phyloP scores from a whole-genome alignment of 177 flowering plant genomes.

The Vitis hybrid region DNA sequence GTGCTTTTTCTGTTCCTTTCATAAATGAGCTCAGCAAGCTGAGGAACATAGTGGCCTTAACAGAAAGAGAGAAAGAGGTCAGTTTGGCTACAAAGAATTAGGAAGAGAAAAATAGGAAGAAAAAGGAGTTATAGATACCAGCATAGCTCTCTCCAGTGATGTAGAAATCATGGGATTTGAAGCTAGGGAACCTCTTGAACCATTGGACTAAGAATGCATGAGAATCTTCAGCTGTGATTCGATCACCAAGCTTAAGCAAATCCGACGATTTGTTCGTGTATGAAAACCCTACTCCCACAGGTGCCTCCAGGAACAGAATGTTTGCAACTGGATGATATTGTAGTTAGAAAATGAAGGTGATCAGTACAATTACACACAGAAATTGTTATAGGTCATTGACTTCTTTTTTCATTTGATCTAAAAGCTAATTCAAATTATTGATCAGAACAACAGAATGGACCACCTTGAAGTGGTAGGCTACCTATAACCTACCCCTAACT shows the following conservation, averaged over 20 bases:
- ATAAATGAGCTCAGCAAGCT: conserved; percentile 49
- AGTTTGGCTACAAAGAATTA: background rate
- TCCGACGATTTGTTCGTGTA: conserved; percentile 51
- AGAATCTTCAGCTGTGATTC: conserved; percentile 46
- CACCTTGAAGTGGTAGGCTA: too few relatives aligned
- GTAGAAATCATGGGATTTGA: conserved; percentile 51
- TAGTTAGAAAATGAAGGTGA: background rate
- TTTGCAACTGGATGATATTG: conserved; percentile 38
- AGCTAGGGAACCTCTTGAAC: conserved; percentile 51
- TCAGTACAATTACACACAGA: background rate
- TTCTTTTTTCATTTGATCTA: too few relatives aligned
- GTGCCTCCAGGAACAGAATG: conserved; percentile 57
- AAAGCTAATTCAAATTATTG: too few relatives aligned
- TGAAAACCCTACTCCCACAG: conserved; percentile 64
- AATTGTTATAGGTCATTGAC: too few relatives aligned
- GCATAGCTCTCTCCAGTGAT: conserved; percentile 69
- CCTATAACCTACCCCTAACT: too few relatives aligned
- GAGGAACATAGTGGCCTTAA: conserved; percentile 64
- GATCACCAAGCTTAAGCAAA: conserved; percentile 39
- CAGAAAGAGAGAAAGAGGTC: background rate
- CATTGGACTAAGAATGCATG: conserved; percentile 46
- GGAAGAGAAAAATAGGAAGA: background rate
- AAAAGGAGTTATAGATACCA: conserved; percentile 23
- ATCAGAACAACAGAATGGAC: too few relatives aligned
- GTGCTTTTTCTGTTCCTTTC: conserved; percentile 36